These are phyloP conservation scores for Phytopythium mirpurense DNA, from an alignment of 352 stramenopile genomes.

Conservation along the genomic window DNA sequence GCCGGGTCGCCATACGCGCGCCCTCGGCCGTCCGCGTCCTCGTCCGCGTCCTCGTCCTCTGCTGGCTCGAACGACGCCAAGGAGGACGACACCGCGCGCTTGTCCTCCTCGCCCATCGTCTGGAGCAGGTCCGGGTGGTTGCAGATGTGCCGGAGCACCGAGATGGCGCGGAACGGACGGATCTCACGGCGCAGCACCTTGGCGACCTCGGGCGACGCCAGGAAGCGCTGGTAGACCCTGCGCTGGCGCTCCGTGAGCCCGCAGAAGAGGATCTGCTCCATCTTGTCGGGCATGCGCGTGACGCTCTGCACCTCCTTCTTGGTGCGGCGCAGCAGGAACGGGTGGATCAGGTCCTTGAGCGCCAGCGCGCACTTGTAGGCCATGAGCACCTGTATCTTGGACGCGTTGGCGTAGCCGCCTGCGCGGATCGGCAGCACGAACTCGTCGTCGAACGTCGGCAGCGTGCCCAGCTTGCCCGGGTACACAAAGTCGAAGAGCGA, in stretches of 20 bases:
- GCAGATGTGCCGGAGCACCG: conserved; percentile 97
- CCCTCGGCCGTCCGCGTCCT: conserved; percentile 11
- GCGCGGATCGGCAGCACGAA: conserved; percentile 96
- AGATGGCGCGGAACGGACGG: conserved; percentile 90
- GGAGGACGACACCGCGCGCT: background rate
- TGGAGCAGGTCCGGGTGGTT: conserved; percentile 96
- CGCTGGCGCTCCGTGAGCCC: conserved; percentile 87
- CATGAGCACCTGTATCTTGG: conserved; percentile 94
- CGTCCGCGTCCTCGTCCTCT: conserved; percentile 23
- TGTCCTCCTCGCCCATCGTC: conserved; percentile 46
- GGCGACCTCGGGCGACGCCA: conserved; percentile 91
- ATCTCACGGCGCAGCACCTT: conserved; percentile 81
- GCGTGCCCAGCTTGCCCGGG: conserved; percentile 95
- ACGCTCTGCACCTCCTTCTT: conserved; percentile 95
- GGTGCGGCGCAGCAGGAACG: conserved; percentile 92
- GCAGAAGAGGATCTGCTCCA: conserved; percentile 98
- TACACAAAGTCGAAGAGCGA: conserved; percentile 99
- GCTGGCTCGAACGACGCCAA: conserved; percentile 10
- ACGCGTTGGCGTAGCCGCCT: conserved; percentile 91
- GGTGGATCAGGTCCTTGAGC: conserved; percentile 95
- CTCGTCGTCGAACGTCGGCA: conserved; percentile 96
- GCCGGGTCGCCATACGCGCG: conserved; percentile 43
- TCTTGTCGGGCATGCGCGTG: conserved; percentile 94
- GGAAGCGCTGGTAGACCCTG: conserved; percentile 89
- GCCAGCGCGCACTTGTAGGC: conserved; percentile 96